Base-by-base conservation (phyloP, 805 yeast species). In the Danielozyma ontarioensis region DNA sequence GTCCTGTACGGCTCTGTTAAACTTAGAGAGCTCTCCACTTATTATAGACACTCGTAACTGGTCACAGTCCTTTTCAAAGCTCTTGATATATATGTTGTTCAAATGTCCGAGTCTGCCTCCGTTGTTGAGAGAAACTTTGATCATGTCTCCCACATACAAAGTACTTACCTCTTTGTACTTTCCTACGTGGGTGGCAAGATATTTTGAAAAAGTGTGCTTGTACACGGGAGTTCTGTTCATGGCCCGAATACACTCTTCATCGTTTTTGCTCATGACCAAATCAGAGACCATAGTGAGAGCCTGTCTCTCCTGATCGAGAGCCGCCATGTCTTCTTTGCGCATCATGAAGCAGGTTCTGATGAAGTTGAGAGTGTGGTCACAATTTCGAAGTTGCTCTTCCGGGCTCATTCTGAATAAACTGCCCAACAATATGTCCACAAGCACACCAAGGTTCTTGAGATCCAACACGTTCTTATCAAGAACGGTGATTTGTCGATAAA, bases 1-100 rank as follows among this genome's bases (percentile, higher is more conserved):
- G 52, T 85, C 95, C 45, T 82, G 88, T 3, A 68, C 48, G 32
- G 72, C 68, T 21, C 87, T 64, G 36, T 72, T 68, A 37, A 61
- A 68, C 36, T 69, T 72, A 28, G 69, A 62, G 3, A 67, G 50
- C 44, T 79, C 85, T 1, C 64, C 57, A 2, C 64, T 51, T 6
- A 65, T 50, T 2, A 76, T 62, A 37, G 45, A 59, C 1, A 40
- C 33, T 31, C 50, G 55, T 29, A 67, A 46, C 29, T 46, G 57
- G 5, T 50, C 56, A 28, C 68, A 63, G 29, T 66, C 71, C 28
- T 55, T 44, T 32, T 57, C 46, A 50, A 62, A 45, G 39, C 58
- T 46, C 41, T 61, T 57, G 51, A 67, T 33, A 52, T 62, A 36
- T 17, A 51, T 38, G 54, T 47, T 57, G 36, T 62, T 55, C 45